These are phyloP conservation scores for Solanum hybrid DNA, from an alignment of 305 asterid genomes.

Conservation along the genomic window DNA sequence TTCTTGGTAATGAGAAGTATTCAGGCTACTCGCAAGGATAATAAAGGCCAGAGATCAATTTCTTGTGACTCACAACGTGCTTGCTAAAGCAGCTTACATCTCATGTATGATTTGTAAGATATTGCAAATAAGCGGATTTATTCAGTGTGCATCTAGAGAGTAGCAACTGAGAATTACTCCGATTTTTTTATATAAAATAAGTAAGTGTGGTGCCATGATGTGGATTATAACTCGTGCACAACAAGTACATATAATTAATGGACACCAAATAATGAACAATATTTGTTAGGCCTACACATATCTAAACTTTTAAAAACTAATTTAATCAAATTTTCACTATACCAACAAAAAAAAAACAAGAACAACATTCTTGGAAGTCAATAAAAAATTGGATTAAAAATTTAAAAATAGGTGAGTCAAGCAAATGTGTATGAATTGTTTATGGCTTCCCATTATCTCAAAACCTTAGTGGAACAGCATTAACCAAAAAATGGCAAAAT, in stretches of 20 bases:
- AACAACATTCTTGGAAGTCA: background rate
- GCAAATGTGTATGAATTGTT: background rate
- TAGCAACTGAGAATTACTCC: too few relatives aligned
- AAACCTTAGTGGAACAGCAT: background rate
- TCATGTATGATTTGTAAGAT: background rate
- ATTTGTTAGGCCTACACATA: background rate
- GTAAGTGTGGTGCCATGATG: background rate
- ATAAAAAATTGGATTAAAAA: background rate
- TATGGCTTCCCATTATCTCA: background rate
- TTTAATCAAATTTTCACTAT: background rate
- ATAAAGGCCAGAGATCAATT: background rate
- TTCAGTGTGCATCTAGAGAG: accelerated
- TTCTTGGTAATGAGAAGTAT: background rate
- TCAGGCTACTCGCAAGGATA: background rate
- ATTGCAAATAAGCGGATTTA: background rate
- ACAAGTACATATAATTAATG: background rate
- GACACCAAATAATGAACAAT: background rate
- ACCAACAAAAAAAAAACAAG: background rate
- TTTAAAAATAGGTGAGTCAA: background rate
- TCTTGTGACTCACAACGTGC: background rate
- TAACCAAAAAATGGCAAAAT: background rate
- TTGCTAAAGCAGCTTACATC: background rate
- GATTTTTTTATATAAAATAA: too few relatives aligned
- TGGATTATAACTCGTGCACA: background rate
- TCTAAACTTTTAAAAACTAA: background rate